Base-by-base conservation (phyloP, 345 rosid genomes). In the Bruguiera parviflora region DNA sequence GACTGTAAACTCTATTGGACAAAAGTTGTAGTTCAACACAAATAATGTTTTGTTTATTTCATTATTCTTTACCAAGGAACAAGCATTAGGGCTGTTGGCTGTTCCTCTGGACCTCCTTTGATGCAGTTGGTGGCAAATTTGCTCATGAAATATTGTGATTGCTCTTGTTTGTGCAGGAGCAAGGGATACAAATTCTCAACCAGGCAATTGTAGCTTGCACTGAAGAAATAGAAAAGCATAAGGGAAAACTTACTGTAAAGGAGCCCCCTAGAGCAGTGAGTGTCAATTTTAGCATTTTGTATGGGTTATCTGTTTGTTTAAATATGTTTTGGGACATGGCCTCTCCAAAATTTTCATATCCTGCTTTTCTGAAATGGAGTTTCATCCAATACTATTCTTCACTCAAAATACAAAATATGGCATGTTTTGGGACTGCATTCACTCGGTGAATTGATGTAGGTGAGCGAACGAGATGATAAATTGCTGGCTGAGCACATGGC, bases 381-480 rank as follows among this genome's bases (percentile, higher is more conserved):
- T 2, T 15, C 31, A 24, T 1, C 39, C 33, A 19, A 39, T 24
- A n/a, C 25, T 13, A 55, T 31, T 35, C 19, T 73, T 53, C 64
- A 31, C 58, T 61, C 58, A 37, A 28, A 46, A 29, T 21, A 56
- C 15, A 51, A 56, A 67, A 22, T 49, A 24, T 65, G 18, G 9
- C 58, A 15, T 47, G 39, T 64, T 28, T 57, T 64, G 21, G 71
- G 43, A n/a, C 56, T 6, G 11, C 37, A 65, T 61, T 79, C 32
- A 73, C 46, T 53, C 58, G 58, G 1, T 74, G 28, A 53, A 22
- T 72, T 73, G 58, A 21, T 79, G 60, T 59, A 92, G 99, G 99
- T 95, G 98, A 95, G 99, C 55, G 99, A 95, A 80, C 74, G 97
- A 22, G 99, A 95, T 74, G 99, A 95, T 71, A 92, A 92, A 80